Evolutionary conservation across 768 basidiomycete genomes (phyloP).

Genomic region (Boletus sp.): DNA sequence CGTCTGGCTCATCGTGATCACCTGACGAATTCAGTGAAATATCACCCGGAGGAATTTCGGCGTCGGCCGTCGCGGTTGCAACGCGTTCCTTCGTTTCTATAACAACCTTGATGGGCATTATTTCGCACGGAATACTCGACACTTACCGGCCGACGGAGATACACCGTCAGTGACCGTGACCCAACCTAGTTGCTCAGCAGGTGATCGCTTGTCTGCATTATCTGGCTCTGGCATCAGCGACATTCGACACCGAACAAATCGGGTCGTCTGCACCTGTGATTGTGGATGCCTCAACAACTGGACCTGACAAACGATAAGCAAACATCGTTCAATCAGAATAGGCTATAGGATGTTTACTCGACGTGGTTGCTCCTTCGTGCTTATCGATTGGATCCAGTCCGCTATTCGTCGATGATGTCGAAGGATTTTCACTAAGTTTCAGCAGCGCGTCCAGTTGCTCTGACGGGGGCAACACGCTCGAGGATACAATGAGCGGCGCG

Average conservation of each 20-base stretch:
- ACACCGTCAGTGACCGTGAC: background rate
- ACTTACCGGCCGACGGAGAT: conserved; percentile 15
- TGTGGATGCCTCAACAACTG: conserved; percentile 16
- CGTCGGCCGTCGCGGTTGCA: background rate
- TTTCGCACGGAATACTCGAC: conserved; percentile 1
- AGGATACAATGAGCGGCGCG: conserved; percentile 17
- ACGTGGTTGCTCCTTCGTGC: conserved; percentile 28
- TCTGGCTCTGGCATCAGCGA: conserved; percentile 17
- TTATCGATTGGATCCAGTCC: conserved; percentile 1
- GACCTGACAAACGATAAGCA: conserved; percentile 22
- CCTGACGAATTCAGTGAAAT: conserved; percentile 8
- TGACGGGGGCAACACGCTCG: conserved; percentile 12
- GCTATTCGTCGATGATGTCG: conserved; percentile 13
- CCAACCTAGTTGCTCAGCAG: background rate
- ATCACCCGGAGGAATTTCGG: conserved; percentile 4
- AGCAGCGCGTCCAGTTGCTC: conserved; percentile 27
- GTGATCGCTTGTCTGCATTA: conserved; percentile 4
- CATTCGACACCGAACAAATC: conserved; percentile 1
- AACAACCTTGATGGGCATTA: conserved; percentile 2
- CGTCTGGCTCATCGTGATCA: conserved; percentile 13
- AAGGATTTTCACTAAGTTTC: conserved; percentile 21
- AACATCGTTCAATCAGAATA: background rate
- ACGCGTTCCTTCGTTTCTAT: conserved; percentile 16
- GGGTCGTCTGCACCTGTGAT: conserved; percentile 17
- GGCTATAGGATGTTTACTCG: conserved; percentile 14